Conservation (phyloP, 2,329 filamentous ascomycete genomes). For the Pseudopithomyces chartarum region DNA sequence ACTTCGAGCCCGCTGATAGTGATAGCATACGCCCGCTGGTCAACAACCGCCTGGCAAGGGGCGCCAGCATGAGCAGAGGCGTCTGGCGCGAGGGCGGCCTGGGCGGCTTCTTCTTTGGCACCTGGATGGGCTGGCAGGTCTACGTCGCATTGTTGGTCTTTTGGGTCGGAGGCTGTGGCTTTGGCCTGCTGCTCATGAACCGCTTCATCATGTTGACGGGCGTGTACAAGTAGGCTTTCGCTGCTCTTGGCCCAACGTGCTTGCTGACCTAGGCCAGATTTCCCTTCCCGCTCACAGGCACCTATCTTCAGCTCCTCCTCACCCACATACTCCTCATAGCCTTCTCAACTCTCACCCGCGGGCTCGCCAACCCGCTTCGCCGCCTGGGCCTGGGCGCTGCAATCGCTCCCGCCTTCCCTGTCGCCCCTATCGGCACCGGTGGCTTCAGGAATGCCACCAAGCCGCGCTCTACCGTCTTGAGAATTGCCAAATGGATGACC, state of each 20-base stretch:
- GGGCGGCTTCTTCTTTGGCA: slow-evolving; percentile 56
- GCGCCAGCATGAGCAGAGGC: slow-evolving; percentile 19
- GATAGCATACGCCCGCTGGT: slow-evolving; percentile 47
- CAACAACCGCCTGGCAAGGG: slow-evolving; percentile 35
- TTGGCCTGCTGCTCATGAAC: slow-evolving; percentile 57
- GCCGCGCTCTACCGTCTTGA: slow-evolving; percentile 16
- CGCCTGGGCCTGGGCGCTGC: slow-evolving; percentile 50
- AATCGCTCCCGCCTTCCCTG: slow-evolving; percentile 49
- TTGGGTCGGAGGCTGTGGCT: slow-evolving; percentile 54
- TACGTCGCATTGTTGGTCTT: slow-evolving; percentile 55
- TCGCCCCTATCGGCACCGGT: slow-evolving; percentile 35
- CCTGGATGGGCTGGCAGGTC: slow-evolving; percentile 53
- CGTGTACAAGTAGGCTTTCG: slow-evolving; percentile 45
- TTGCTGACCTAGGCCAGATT: slow-evolving; percentile 48
- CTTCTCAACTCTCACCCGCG: slow-evolving; percentile 55
- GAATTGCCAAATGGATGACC: slow-evolving; percentile 43
- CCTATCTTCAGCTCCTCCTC: slow-evolving; percentile 56
- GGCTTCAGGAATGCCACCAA: slow-evolving; percentile 31
- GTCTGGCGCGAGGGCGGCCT: slow-evolving; percentile 50
- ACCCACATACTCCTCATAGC: slow-evolving; percentile 55
- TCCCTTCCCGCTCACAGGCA: slow-evolving; percentile 57
- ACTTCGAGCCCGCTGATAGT: slow-evolving; percentile 42
- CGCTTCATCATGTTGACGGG: slow-evolving; percentile 57
- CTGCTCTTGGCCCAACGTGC: not conserved
- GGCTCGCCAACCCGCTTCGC: slow-evolving; percentile 49